Conservation (phyloP, 768 basidiomycete species). For the Psilocybe cyanescens region DNA sequence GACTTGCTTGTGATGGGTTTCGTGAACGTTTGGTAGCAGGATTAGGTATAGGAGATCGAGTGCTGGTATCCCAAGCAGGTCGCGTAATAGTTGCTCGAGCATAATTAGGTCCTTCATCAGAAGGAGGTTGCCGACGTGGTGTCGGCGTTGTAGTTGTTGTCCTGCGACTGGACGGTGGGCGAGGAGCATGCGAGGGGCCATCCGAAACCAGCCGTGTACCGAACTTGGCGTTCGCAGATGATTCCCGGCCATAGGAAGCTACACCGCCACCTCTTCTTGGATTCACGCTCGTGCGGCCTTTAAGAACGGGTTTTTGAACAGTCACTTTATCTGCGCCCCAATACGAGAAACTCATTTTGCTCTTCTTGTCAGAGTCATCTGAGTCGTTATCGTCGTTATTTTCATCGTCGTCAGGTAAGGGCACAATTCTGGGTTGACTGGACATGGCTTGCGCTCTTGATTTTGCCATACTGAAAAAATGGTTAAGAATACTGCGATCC, state of each 20-base stretch:
- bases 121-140: constrained; percentile 46
- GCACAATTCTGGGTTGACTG: constrained; percentile 65
- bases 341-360: constrained; percentile 94
- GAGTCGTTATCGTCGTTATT: constrained; percentile 64
- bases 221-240: constrained; percentile 92
- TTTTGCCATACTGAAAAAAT: constrained; percentile 60
- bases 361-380: constrained; percentile 86
- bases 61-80: constrained; percentile 75
- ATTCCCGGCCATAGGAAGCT: constrained; percentile 75
- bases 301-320: constrained; percentile 76
- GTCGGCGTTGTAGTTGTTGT: constrained; percentile 51
- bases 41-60: constrained; percentile 35
- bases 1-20: constrained; percentile 74
- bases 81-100: constrained; percentile 75
- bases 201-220: constrained; percentile 78
- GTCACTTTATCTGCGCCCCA: constrained; percentile 94
- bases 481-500: constrained; percentile 12
- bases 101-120: constrained; percentile 68
- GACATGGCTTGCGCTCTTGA: constrained; percentile 66
- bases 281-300: constrained; percentile 42
- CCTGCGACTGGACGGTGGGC: constrained; percentile 64
- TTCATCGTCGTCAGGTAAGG: constrained; percentile 69
- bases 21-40: constrained; percentile 61
- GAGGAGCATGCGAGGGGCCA: constrained; percentile 52
- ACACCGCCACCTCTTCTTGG: constrained; percentile 45